Evolutionary conservation across 1,139 yeast genomes (phyloP).

Genomic region (Geotrichum fermentans): DNA sequence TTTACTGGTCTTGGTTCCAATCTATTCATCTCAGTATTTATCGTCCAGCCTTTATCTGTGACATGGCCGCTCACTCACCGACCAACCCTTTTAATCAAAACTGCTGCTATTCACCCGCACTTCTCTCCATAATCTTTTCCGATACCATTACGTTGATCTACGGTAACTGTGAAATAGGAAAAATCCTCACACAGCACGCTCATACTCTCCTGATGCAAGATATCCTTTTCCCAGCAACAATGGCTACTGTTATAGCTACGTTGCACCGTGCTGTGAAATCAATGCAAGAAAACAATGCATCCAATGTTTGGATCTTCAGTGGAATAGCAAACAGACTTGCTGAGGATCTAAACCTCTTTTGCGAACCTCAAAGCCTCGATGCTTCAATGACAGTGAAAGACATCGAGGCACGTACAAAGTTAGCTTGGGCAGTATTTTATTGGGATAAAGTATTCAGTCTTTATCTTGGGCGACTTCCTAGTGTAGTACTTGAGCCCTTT

Average conservation of each 20-base stretch:
- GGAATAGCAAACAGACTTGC: constrained; percentile 20
- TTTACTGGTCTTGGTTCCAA: constrained; percentile 21
- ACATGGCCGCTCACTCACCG: constrained; percentile 16
- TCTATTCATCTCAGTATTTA: constrained; percentile 18
- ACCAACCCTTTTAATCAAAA: constrained; percentile 11
- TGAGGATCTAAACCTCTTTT: constrained; percentile 15
- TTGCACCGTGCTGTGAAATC: constrained; percentile 14
- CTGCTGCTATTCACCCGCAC: constrained; percentile 18
- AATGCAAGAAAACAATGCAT: constrained; percentile 11
- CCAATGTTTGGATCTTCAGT: constrained; percentile 17
- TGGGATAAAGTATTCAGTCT: constrained; percentile 20
- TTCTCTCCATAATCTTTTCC: constrained; percentile 16
- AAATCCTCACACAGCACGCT: constrained; percentile 17
- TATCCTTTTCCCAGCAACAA: constrained; percentile 12
- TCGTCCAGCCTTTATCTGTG: constrained; percentile 18
- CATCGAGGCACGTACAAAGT: constrained; percentile 16
- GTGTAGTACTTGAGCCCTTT: constrained; percentile 13
- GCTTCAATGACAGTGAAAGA: constrained; percentile 10
- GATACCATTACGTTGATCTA: constrained; percentile 14
- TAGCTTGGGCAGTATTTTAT: constrained; percentile 18
- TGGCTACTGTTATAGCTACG: constrained; percentile 15
- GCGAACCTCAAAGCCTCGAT: constrained; percentile 7
- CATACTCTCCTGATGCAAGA: constrained; percentile 19
- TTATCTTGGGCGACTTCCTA: constrained; percentile 18
- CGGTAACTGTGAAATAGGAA: constrained; percentile 14